phyloP scores from a whole-genome alignment of 306 rosid genomes.

The Trichosanthes truncata region DNA sequence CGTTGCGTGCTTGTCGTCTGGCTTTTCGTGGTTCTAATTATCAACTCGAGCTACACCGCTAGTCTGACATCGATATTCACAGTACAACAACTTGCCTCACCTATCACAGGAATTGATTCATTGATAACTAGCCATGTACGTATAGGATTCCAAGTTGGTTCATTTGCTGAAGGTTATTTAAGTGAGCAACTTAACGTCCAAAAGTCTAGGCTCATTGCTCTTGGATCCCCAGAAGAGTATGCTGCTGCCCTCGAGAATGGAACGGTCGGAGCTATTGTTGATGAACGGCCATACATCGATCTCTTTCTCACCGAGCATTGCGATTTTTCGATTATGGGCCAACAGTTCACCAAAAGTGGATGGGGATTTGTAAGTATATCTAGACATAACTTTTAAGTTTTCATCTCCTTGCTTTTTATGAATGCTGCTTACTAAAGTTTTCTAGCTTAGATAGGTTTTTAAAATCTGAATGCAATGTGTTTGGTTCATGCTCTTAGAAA shows the following conservation, averaged over 20 bases:
- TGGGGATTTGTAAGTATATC: constrained; percentile 50
- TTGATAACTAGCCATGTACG: constrained; percentile 25
- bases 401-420: background rate
- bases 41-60: constrained; percentile 50
- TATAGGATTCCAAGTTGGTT: constrained; percentile 47
- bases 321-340: constrained; percentile 26
- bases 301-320: constrained; percentile 43
- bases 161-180: constrained; percentile 36
- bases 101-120: constrained; percentile 41
- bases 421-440: background rate
- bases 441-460: background rate
- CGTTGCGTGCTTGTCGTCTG: constrained; percentile 31
- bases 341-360: constrained; percentile 38
- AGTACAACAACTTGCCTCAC: constrained; percentile 30
- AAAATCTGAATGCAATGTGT: background rate
- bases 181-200: constrained; percentile 29
- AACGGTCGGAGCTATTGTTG: constrained; percentile 43
- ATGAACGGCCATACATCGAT: constrained; percentile 33
- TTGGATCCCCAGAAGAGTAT: constrained; percentile 46
- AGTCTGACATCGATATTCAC: constrained; percentile 46
- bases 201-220: constrained; percentile 33
- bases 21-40: constrained; percentile 39
- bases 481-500: too few species aligned
- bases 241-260: constrained; percentile 27
- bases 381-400: background rate